Evolutionary conservation across 257 asterid species (phyloP), one percentile per base, ranked within the genome.

Genomic region (Echium plantagineum): DNA sequence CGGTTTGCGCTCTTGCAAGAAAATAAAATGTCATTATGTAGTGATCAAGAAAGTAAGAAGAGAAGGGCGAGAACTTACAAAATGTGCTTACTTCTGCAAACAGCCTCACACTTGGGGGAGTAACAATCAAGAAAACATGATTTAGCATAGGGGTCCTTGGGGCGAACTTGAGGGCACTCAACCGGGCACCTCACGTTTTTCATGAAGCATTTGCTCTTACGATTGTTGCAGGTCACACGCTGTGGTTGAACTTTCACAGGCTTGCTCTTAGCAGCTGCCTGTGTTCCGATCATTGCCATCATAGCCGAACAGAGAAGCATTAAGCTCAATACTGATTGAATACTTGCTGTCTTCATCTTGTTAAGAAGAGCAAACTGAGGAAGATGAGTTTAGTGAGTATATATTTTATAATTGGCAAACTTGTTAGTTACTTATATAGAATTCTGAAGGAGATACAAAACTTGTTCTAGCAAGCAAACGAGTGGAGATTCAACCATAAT

Each of bases 101-200:
- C 67, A 24, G 67, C 61, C 58, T 68, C 72, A 55, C 67, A 68
- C 62, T 68, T 68, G 28, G 67, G 67, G 15, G 72, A 68, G 67
- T 55, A 68, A 28, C 72, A 68, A 62, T 68, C 72, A 61, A 68
- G 72, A 61, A 68, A 68, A 38, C 63, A 68, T 20, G 58, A 62
- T 68, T 68, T 62, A 55, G 58, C 67, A 62, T 61, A 18, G 17
- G 67, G 61, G 58, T 68, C 63, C 56, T 61, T 61, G 0, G 72
- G 72, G 46, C 7, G 72, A 21, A 47, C 38, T 61, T 68, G 17
- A 4, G 72, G 72, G 32, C 72, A 68, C 8, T 68, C 67, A 21
- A 32, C 21, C 4, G 67, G 67, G 55, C 63, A 68, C 16, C 55
- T 54, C 49, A 68, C 22, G 49, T 61, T 47, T 60, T 68, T 68